These are phyloP conservation scores for Sugiyamaella sp. DNA, from an alignment of 1,139 yeast species.

Conservation along the genomic window DNA sequence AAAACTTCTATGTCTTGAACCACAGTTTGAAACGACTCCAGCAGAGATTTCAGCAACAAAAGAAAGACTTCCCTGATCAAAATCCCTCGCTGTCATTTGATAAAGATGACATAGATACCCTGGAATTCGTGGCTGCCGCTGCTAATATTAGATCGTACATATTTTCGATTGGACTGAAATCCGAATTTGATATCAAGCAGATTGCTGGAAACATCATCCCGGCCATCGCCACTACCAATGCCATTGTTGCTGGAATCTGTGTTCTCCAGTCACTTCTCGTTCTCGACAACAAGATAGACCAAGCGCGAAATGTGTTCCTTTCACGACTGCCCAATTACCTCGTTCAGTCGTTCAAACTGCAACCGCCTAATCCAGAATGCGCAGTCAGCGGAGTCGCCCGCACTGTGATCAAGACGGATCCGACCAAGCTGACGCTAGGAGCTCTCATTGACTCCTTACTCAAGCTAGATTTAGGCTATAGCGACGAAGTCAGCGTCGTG, in stretches of 20 bases:
- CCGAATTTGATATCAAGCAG: constrained; percentile 87
- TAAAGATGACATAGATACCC: constrained; percentile 91
- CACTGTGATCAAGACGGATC: constrained; percentile 50
- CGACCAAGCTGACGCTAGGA: constrained; percentile 42
- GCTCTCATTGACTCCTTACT: constrained; percentile 52
- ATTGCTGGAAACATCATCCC: constrained; percentile 98
- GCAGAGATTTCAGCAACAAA: constrained; percentile 47
- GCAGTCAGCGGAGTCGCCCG: constrained; percentile 70
- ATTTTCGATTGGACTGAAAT: constrained; percentile 70
- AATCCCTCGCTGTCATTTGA: constrained; percentile 56
- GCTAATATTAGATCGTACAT: constrained; percentile 78
- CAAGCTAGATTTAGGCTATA: constrained; percentile 54
- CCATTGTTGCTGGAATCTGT: constrained; percentile 89
- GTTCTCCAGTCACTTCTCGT: constrained; percentile 69
- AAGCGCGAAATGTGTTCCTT: constrained; percentile 55
- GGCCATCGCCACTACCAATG: constrained; percentile 97
- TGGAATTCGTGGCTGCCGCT: constrained; percentile 85
- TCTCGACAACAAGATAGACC: constrained; percentile 41
- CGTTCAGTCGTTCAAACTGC: constrained; percentile 63
- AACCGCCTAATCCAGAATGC: constrained; percentile 67
- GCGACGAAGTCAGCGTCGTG: constrained; percentile 67
- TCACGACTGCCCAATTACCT: constrained; percentile 72
- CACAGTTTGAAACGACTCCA: constrained; percentile 56
- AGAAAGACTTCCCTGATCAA: constrained; percentile 39
- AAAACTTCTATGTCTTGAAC: constrained; percentile 64